Evolutionary conservation across 2,329 filamentous ascomycete genomes (phyloP), one percentile per base, ranked within the genome.

Genomic region (Moelleriella libera): DNA sequence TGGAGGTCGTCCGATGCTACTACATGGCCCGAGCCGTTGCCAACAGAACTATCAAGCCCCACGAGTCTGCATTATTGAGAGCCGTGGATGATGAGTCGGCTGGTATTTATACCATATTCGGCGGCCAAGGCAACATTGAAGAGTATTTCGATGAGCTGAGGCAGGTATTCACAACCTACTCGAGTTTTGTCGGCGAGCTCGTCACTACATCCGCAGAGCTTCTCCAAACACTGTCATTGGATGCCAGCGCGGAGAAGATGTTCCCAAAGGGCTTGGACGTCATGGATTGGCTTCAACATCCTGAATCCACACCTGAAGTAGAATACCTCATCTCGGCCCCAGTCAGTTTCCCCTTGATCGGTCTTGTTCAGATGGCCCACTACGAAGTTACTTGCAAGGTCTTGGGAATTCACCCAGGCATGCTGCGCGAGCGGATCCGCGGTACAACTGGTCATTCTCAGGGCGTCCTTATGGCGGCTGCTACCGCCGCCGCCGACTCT

Each of bases 81-180:
- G 90, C 92, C 45, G 88, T 88, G 8, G 82, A 85, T 44, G 89
- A 96, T 52, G 83, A 80, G 52, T 81, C 82, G 48, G 89, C 89
- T 47, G 83, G 80, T 57, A 78, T 98, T 50, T 98, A 95, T 71
- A 89, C 83, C 54, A 88, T 98, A 52, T 95, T 97, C 56, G 92
- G 92, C 50, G 92, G 92, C 6, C 92, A 98, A 65, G 92, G 92
- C 57, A 98, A 98, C 67, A 97, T 98, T 53, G 90, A 98, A 68
- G 94, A 98, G 69, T 98, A 98, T 69, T 98, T 98, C 60, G 90
- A 98, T 56, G 92, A 98, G 71, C 78, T 98, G 52, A 82, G 92
- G 48, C 85, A 94, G 64, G 78, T 97, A 49, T 90, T 90, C 71
- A 81, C 75, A 58, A 95, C 89, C 50, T 98, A 98, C 68, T 83